Base-by-base conservation (phyloP, 257 asterid species). In the Verbena officinalis region DNA sequence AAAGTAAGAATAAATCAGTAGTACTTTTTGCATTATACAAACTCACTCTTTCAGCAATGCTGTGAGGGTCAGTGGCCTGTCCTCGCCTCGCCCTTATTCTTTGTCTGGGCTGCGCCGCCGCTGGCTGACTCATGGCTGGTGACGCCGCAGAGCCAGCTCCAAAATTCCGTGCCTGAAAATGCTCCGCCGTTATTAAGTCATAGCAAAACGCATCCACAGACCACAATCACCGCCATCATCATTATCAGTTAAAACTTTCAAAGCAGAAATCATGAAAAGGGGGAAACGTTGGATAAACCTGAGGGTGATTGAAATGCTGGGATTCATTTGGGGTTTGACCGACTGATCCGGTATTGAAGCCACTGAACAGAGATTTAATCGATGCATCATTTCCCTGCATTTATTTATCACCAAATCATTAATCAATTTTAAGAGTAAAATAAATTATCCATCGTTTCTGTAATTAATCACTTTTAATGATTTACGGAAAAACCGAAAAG, bases 21-120 rank as follows among this genome's bases (percentile, higher is more conserved):
- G 11, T 17, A 20, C 54, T 60, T 11, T 12, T 67, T 75, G 66
- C n/a, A n/a, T n/a, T n/a, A n/a, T n/a, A n/a, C n/a, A n/a, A n/a
- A n/a, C n/a, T n/a, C 79, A 92, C 98, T 78, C 98, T 79, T 77
- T 92, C 98, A 46, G 98, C 98, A 56, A 92, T 89, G 80, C 98
- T 92, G 83, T 92, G 98, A 39, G 98, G 98, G 76, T 92, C 98
- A 36, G 98, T 92, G 5, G 98, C 98, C 74, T 92, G 98, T 67
- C 98, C 98, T 81, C 98, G 83, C 21, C 95, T 84, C 12, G 98
- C 98, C 80, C 98, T 86, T 27, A 86, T 93, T 67, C 95, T 81
- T 78, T 80, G 98, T 53, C 77, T 77, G 53, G 96, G 95, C 86
- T 78, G 95, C 22, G 75, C 86, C 67, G 75, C 68, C 31, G 85